phyloP scores from a whole-genome alignment of 176 grass and related monocot genomes.

The Avena insularis region DNA sequence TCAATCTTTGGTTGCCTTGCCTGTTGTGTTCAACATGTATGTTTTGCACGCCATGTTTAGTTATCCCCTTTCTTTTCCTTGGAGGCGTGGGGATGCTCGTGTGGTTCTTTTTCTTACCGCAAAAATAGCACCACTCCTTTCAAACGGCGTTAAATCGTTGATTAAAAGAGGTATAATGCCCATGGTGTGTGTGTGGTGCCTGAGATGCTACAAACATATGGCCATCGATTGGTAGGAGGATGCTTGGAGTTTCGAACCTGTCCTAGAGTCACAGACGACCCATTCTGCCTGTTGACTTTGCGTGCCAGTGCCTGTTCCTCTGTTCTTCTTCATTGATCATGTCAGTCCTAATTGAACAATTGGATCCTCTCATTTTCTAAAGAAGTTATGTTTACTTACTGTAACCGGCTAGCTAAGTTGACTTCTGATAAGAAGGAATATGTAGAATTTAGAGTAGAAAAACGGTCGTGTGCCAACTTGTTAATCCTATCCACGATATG shows the following conservation, averaged over 20 bases:
- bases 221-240: neutral
- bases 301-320: neutral
- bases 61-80: neutral
- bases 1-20: neutral
- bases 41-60: neutral
- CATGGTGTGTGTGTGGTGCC: no score
- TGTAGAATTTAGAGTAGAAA: neutral
- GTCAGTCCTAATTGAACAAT: neutral
- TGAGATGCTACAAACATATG: neutral
- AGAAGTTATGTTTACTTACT: neutral
- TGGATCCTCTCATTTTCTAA: neutral
- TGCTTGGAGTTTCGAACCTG: neutral
- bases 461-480: neutral
- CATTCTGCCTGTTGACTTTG: neutral
- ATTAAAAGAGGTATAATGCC: no score
- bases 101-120: no score
- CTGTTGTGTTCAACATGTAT: neutral
- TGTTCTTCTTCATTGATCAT: neutral
- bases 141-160: no score
- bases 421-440: conserved; percentile 17
- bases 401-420: neutral
- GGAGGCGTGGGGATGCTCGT: neutral
- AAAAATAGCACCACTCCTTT: no score
- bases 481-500: neutral
- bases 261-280: neutral